Conservation (phyloP, 2,329 filamentous ascomycete genomes). For the Fusarium musae region DNA sequence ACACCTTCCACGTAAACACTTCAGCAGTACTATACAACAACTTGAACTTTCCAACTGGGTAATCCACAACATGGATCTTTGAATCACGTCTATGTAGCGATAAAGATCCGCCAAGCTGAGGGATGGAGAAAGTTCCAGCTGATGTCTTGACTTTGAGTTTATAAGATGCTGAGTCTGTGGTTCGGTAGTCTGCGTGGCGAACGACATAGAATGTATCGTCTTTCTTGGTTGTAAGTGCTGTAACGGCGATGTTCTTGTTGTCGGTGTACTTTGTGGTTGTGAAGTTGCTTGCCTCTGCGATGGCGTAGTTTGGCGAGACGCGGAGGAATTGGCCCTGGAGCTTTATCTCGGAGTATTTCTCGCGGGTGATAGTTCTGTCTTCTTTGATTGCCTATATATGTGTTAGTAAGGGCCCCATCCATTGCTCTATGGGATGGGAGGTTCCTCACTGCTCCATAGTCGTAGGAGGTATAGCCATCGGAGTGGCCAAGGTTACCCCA, state of each 20-base stretch:
- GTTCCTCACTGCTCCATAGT: constrained; percentile 60
- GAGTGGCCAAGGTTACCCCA: constrained; percentile 83
- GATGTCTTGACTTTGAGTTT: constrained; percentile 70
- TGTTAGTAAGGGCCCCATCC: too few relatives aligned
- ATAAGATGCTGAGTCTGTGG: constrained; percentile 67
- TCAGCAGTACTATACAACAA: constrained; percentile 77
- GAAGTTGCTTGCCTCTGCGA: constrained; percentile 63
- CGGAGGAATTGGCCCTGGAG: constrained; percentile 80
- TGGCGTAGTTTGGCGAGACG: constrained; percentile 76
- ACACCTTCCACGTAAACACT: constrained; percentile 75
- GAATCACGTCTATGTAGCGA: constrained; percentile 72
- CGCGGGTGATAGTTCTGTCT: constrained; percentile 72
- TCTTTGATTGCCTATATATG: constrained; percentile 74
- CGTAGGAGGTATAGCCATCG: constrained; percentile 70
- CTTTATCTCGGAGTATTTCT: constrained; percentile 85
- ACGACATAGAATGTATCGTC: constrained; percentile 72
- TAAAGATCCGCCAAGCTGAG: constrained; percentile 66
- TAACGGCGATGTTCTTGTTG: constrained; percentile 65
- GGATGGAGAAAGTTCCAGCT: constrained; percentile 62
- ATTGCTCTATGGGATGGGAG: too few relatives aligned
- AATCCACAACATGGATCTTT: constrained; percentile 75
- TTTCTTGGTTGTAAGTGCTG: constrained; percentile 66
- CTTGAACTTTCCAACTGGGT: constrained; percentile 67
- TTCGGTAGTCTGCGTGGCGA: constrained; percentile 74
- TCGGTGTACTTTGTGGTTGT: constrained; percentile 63